Conservation (phyloP, 2,329 filamentous ascomycete genomes). For the Fonsecaea monophora region DNA sequence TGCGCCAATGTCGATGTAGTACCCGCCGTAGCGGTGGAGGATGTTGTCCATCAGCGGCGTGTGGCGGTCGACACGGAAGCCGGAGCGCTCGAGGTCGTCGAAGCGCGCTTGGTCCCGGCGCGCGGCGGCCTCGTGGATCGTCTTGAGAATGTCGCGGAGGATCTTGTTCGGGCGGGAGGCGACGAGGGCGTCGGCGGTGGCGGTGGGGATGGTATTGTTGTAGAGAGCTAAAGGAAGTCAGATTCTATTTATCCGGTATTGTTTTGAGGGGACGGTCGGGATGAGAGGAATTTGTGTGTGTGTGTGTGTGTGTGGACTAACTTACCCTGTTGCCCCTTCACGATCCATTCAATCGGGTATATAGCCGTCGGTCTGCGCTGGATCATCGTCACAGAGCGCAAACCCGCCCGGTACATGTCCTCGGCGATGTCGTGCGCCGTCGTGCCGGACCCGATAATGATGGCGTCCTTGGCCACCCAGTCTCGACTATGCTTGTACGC, state of each 20-base stretch:
- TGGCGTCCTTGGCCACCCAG: slow-evolving; percentile 54
- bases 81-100: slow-evolving; percentile 50
- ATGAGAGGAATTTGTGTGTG: too few relatives aligned
- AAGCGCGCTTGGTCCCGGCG: slow-evolving; percentile 48
- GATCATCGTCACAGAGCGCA: slow-evolving; percentile 59
- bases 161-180: slow-evolving; percentile 44
- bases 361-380: slow-evolving; percentile 55
- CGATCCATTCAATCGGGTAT: slow-evolving; percentile 40
- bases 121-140: slow-evolving; percentile 17
- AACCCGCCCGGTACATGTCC: slow-evolving; percentile 58
- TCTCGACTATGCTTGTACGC: slow-evolving; percentile 44
- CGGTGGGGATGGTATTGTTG: slow-evolving; percentile 36
- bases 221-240: slow-evolving; percentile 27
- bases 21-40: slow-evolving; percentile 53
- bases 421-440: slow-evolving; percentile 60
- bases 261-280: too few relatives aligned
- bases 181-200: slow-evolving; percentile 36
- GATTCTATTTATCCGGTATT: too few relatives aligned
- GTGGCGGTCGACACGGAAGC: slow-evolving; percentile 52
- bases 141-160: slow-evolving; percentile 32
- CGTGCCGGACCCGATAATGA: slow-evolving; percentile 59
- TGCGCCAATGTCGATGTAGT: slow-evolving; percentile 57
- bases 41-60: slow-evolving; percentile 50
- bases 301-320: background rate
- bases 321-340: slow-evolving; percentile 38